A percentile compares a stretch with the other conserved stretches of the same genome.
Evolutionary conservation across 495 filamentous ascomycete genomes (phyloP).

Genomic region (Monascus purpureus): DNA sequence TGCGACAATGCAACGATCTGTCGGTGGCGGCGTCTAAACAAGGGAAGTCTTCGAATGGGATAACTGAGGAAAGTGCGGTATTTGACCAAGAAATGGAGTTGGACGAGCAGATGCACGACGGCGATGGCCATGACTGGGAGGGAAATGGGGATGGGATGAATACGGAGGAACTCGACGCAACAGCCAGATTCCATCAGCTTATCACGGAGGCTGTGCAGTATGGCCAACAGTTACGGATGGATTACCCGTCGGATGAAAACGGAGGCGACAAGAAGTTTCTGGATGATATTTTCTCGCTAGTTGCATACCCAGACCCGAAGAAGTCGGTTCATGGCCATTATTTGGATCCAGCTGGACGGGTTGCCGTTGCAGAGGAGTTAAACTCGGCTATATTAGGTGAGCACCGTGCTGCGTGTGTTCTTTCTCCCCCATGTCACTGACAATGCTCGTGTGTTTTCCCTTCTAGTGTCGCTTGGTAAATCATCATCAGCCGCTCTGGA

Average conservation of each 20-base stretch:
- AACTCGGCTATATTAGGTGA: constrained; percentile 88
- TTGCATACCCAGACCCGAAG: constrained; percentile 73
- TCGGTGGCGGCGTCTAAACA: constrained; percentile 24
- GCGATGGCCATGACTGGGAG: constrained; percentile 28
- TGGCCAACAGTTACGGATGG: constrained; percentile 60
- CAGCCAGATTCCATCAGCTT: constrained; percentile 36
- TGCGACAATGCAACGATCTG: constrained; percentile 62
- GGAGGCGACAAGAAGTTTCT: constrained; percentile 61
- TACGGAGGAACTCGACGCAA: constrained; percentile 28
- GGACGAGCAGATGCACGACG: constrained; percentile 45
- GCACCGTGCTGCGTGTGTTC: too few relatives aligned
- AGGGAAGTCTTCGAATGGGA: constrained; percentile 18
- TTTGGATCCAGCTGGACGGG: constrained; percentile 59
- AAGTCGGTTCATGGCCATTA: constrained; percentile 62
- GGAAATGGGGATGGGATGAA: constrained; percentile 42
- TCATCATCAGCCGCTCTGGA: constrained; percentile 79
- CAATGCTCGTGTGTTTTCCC: too few relatives aligned
- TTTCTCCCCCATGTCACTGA: background rate
- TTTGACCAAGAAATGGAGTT: constrained; percentile 70
- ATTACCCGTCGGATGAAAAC: constrained; percentile 56
- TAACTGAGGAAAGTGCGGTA: constrained; percentile 30
- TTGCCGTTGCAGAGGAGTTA: constrained; percentile 80
- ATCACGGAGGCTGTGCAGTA: constrained; percentile 62
- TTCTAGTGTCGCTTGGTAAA: constrained; percentile 72
- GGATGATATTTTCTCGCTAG: constrained; percentile 73